Evolutionary conservation across 148 eudicot genomes (phyloP).

Genomic region (Camellia japonica): DNA sequence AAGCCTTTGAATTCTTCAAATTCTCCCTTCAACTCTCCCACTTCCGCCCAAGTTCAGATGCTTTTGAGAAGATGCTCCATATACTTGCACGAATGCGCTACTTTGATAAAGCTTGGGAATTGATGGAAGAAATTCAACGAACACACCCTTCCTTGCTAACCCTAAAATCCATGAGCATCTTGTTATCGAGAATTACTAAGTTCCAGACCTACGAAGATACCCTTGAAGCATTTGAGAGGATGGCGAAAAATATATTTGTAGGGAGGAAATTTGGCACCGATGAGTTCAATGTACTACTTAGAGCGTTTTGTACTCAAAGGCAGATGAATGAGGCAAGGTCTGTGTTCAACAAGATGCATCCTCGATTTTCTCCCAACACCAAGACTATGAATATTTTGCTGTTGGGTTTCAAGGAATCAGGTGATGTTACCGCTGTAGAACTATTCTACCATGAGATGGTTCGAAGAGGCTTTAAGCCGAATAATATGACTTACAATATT

Average conservation of each 20-base stretch:
- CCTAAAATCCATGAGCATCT: conserved; percentile 77
- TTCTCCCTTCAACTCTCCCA: conserved; percentile 44
- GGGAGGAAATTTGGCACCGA: conserved; percentile 64
- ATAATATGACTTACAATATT: conserved; percentile 65
- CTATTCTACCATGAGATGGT: conserved; percentile 87
- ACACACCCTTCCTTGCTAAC: conserved; percentile 57
- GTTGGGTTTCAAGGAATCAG: conserved; percentile 82
- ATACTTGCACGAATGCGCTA: conserved; percentile 84
- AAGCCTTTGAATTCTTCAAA: conserved; percentile 78
- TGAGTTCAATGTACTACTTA: conserved; percentile 77
- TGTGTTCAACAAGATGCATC: conserved; percentile 59
- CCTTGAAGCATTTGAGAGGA: conserved; percentile 69
- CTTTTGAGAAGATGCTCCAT: conserved; percentile 80
- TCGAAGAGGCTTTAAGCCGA: conserved; percentile 78
- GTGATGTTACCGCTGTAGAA: conserved; percentile 73
- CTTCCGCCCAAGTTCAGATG: conserved; percentile 55
- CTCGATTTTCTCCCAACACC: conserved; percentile 54
- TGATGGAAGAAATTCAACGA: conserved; percentile 57
- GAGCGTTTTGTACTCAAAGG: conserved; percentile 78
- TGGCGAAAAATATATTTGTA: conserved; percentile 58
- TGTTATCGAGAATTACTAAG: conserved; percentile 70
- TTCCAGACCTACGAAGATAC: conserved; percentile 73
- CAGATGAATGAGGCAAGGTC: conserved; percentile 88
- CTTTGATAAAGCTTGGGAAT: conserved; percentile 79
- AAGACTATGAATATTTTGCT: conserved; percentile 92